Base-by-base conservation (phyloP, 108 stramenopile genomes). In the Parmales sp. region DNA sequence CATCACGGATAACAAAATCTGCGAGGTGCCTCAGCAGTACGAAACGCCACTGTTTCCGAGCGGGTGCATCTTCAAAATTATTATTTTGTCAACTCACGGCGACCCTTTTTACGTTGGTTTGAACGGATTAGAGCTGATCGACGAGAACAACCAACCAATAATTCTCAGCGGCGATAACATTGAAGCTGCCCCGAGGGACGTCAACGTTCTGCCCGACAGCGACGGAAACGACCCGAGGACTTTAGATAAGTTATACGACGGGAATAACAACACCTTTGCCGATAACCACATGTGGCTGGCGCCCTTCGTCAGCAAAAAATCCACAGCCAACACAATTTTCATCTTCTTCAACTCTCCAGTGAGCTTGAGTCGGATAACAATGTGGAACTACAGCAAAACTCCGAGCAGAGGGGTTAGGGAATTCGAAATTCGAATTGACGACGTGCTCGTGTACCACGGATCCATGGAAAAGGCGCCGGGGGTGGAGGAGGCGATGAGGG, bases 331-430 rank as follows among this genome's bases (percentile, higher is more conserved):
- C 68, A 29, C 44, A 2, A 63, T 74, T 45, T 69, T 67, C 63
- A 44, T 74, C 18, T 67, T 68, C 48, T 74, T 74, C 45, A 68
- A 74, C 43, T 37, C 43, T 13, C 49, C 67, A n/a, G 63, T 74
- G 41, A 54, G 60, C 39, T 41, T 74, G 43, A 63, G 60, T 25
- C 38, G 25, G 63, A 34, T 69, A 22, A 65, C 38, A 8, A 9
- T 74, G 29, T 74, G 73, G 73, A 74, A 74, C 64, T 74, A 74
- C 73, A 23, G 41, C 64, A 74, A 74, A 41, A 74, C 73, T 25
- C 68, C 73, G 22, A 20, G 16, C 37, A 37, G 73, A 20, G 73
- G 73, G 9, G 73, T 63, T 29, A 60, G 25, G 7, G 73, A 74
- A 49, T 20, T 74, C 69, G 73, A 74, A 19, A 23, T 74, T 0